phyloP scores from a whole-genome alignment of 805 yeast species.

The Pichia paraexigua region DNA sequence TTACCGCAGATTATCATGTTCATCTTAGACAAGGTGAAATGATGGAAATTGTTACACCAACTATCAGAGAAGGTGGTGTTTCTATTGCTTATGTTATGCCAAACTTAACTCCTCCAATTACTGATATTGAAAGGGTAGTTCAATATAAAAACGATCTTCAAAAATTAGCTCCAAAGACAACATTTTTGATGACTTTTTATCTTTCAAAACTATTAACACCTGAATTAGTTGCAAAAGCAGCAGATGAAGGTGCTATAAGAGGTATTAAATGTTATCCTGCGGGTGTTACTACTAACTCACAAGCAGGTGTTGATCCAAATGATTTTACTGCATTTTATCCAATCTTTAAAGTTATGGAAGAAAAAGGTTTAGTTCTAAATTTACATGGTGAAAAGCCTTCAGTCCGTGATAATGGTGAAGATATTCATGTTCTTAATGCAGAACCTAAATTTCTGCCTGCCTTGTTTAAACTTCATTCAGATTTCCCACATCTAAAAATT shows the following conservation, averaged over 20 bases:
- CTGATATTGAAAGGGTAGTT: slow-evolving; percentile 62
- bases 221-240: slow-evolving; percentile 75
- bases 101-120: slow-evolving; percentile 85
- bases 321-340: slow-evolving; percentile 88
- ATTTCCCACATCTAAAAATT: slow-evolving; percentile 81
- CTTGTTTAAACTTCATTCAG: slow-evolving; percentile 61
- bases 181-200: slow-evolving; percentile 87
- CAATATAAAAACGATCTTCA: slow-evolving; percentile 62
- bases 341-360: slow-evolving; percentile 80
- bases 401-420: slow-evolving; percentile 40
- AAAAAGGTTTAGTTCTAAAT: slow-evolving; percentile 68
- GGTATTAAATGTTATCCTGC: slow-evolving; percentile 98
- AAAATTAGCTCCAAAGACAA: slow-evolving; percentile 67
- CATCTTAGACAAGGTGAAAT: slow-evolving; percentile 90
- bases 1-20: slow-evolving; percentile 89
- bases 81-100: slow-evolving; percentile 96
- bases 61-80: slow-evolving; percentile 83
- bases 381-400: slow-evolving; percentile 95
- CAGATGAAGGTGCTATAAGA: slow-evolving; percentile 52
- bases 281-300: slow-evolving; percentile 97
- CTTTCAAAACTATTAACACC: slow-evolving; percentile 76
- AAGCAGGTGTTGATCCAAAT: slow-evolving; percentile 87
- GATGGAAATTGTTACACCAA: slow-evolving; percentile 89
- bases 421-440: slow-evolving; percentile 87
- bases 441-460: slow-evolving; percentile 92